Percentiles rank a stretch among this genome's conserved stretches.
Evolutionary conservation across 495 filamentous ascomycete species (phyloP).

Genomic region (Peziza echinospora): DNA sequence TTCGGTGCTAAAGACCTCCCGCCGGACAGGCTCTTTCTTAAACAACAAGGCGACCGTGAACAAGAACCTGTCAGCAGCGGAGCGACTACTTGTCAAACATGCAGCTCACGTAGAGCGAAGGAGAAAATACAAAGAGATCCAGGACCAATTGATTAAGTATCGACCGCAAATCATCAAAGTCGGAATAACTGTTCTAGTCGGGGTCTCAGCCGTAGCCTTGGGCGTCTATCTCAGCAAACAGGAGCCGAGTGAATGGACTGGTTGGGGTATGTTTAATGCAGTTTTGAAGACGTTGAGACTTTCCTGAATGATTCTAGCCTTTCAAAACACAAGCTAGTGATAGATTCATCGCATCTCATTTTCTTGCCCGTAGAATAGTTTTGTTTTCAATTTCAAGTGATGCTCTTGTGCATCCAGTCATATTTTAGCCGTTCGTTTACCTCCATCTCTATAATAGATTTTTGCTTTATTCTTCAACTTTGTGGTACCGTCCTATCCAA

Average conservation of each 20-base stretch:
- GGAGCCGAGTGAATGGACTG: neutral
- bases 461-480: too few relatives aligned
- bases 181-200: conserved; percentile 11
- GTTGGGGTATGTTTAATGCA: too few relatives aligned
- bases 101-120: conserved; percentile 40
- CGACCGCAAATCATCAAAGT: conserved; percentile 15
- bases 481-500: too few relatives aligned
- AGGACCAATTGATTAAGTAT: conserved; percentile 36
- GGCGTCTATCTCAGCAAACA: conserved; percentile 10
- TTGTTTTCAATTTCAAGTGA: too few relatives aligned
- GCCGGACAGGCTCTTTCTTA: conserved; percentile 21
- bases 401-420: too few relatives aligned
- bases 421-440: too few relatives aligned
- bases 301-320: too few relatives aligned
- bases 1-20: conserved; percentile 71
- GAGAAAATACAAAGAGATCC: conserved; percentile 33
- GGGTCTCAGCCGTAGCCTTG: conserved; percentile 13
- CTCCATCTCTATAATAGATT: too few relatives aligned
- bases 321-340: too few relatives aligned
- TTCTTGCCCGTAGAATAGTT: too few relatives aligned
- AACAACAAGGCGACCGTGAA: conserved; percentile 22
- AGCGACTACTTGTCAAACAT: conserved; percentile 44
- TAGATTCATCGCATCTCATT: too few relatives aligned
- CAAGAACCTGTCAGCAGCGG: conserved; percentile 31
- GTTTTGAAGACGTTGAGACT: too few relatives aligned